Evolutionary conservation across 2,329 filamentous ascomycete species (phyloP), one percentile per base, ranked within the genome.

Genomic region (Cadophora luteo-olivacea): DNA sequence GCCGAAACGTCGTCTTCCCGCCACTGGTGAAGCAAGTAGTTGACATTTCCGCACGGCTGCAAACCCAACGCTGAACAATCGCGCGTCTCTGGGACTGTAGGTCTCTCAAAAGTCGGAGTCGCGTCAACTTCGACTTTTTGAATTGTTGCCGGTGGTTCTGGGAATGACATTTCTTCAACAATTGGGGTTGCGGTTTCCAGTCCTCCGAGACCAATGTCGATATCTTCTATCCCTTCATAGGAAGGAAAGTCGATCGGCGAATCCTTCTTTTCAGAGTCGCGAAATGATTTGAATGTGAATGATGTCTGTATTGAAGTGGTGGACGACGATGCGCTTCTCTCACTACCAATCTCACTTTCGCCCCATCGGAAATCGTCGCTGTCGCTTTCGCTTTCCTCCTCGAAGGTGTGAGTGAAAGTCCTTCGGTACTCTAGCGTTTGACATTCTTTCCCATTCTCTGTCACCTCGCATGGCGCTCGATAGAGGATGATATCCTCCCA

Each of bases 401-500:
- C 36, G 58, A 61, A 48, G 19, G 55, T 38, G 11, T 60, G 55
- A 2, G 58, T 45, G 12, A 61, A 61, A 5, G 58, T 48, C 22
- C 58, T 29, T 9, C 58, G 58, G 25, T 61, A 61, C 25, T 61
- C 58, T 9, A 61, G 24, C 12, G 58, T 61, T 48, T 61, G 51
- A 14, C 52, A 36, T 16, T 48, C 52, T 65, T 48, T 33, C 51
- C 12, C 22, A 33, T 58, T 41, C 63, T 52, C 55, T 19, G 32
- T 61, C 32, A 62, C 48, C 19, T 61, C 48, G 32, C 25, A 24
- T 22, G 45, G n/a, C 11, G 58, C 16, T 11, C 49, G 32, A 60
- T 65, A 61, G 33, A 54, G 60, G n/a, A 69, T 41, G 36, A 72
- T 68, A 61, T 72, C 70, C 65, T 72, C 70, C 70, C 70, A 72